Evolutionary conservation across 2,329 filamentous ascomycete species (phyloP), one percentile per base, ranked within the genome.

Genomic region (Cercospora sojina): DNA sequence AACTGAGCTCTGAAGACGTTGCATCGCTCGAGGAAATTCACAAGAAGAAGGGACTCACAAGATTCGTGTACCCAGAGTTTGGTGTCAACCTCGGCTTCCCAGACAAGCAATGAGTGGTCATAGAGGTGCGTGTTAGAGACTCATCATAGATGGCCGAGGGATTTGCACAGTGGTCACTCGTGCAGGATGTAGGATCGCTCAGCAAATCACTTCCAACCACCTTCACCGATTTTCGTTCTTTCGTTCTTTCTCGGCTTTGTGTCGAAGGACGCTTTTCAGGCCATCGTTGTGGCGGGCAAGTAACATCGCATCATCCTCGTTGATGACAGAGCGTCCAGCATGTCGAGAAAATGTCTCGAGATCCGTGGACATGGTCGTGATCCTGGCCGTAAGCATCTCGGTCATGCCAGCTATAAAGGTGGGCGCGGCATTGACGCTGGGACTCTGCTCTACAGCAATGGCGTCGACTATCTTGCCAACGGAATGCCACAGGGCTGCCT

Each of bases 381-480:
- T 90, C 72, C 96, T 93, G 1, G 88, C 86, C 88, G 91, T 97
- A 7, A 94, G 90, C 78, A 96, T 86, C 78, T 97, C 93, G 0
- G 91, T 95, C 75, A 96, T 79, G 0, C 90, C 87, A 29, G 74
- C 78, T 62, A 80, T 80, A 69, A 79, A 80, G 59, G 78, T 75
- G 3, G 78, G 77, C 27, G 94, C 97, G 6, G 93, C 92, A 78
- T 96, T 97, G 70, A 92, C 86, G 75, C 91, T 88, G 13, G 51
- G 51, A 27, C 35, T 49, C 29, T 89, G 83, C 64, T 85, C 83
- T 31, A 92, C 81, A 18, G 88, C 90, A 76, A 96, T 90, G 71
- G 94, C 89, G 77, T 98, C 94, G 70, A 97, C 91, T 67, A 96
- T 94, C 77, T 92, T 91, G 71, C 92, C 91, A 67, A 96, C 87